Evolutionary conservation across 2,329 filamentous ascomycete genomes (phyloP).

Genomic region (Aspergillus sergii): DNA sequence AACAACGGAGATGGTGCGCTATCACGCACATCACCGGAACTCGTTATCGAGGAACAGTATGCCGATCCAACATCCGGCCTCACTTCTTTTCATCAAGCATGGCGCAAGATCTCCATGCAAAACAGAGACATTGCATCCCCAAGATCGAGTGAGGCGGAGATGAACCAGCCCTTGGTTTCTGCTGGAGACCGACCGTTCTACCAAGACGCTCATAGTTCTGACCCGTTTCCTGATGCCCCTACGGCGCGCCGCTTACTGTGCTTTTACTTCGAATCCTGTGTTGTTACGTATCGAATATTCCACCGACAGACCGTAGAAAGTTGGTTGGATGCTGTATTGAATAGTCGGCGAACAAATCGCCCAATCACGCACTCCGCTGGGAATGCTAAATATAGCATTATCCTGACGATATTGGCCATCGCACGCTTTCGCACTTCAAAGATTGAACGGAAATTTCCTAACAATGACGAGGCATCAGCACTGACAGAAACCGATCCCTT

Average conservation of each 20-base stretch:
- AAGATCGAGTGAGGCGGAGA: slow-evolving; percentile 6
- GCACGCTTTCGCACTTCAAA: slow-evolving; percentile 46
- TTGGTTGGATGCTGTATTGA: slow-evolving; percentile 16
- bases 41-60: slow-evolving; percentile 24
- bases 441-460: neutral
- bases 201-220: slow-evolving; percentile 41
- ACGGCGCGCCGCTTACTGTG: slow-evolving; percentile 5
- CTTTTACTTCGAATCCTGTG: slow-evolving; percentile 20
- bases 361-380: slow-evolving; percentile 42
- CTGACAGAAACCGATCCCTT: slow-evolving; percentile 12
- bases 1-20: neutral
- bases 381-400: slow-evolving; percentile 48
- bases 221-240: slow-evolving; percentile 20
- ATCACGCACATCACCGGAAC: slow-evolving; percentile 18
- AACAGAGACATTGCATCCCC: slow-evolving; percentile 6
- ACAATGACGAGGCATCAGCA: neutral
- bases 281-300: slow-evolving; percentile 19
- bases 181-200: slow-evolving; percentile 46
- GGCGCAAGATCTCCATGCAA: slow-evolving; percentile 17
- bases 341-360: slow-evolving; percentile 1
- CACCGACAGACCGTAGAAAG: slow-evolving; percentile 15
- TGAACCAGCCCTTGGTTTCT: slow-evolving; percentile 18
- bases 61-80: slow-evolving; percentile 25
- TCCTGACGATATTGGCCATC: slow-evolving; percentile 53
- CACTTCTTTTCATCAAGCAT: slow-evolving; percentile 24